phyloP scores from a whole-genome alignment of 768 basidiomycete species.

The Exsudoporus frostii region DNA sequence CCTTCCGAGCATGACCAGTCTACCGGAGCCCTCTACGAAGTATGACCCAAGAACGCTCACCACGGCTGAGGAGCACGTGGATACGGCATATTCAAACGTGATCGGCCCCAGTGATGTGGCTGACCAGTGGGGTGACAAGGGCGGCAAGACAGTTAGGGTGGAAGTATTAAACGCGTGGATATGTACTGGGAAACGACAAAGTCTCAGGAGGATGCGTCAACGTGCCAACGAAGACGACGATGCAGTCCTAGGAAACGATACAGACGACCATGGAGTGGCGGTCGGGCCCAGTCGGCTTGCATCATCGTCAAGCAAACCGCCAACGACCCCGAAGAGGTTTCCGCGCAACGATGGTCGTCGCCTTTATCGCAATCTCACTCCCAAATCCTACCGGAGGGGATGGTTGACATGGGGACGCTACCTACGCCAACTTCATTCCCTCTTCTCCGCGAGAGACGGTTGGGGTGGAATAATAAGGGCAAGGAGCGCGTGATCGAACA shows the following conservation, averaged over 20 bases:
- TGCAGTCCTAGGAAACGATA: background rate
- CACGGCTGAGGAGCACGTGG: constrained; percentile 31
- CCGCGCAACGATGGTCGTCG: constrained; percentile 29
- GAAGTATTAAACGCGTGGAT: constrained; percentile 45
- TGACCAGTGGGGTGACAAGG: constrained; percentile 53
- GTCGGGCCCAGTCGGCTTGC: background rate
- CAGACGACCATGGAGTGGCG: background rate
- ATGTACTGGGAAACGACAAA: constrained; percentile 30
- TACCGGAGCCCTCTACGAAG: constrained; percentile 22
- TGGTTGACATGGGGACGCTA: constrained; percentile 4
- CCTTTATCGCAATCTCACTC: constrained; percentile 14
- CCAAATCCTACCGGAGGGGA: background rate
- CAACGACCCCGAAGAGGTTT: background rate
- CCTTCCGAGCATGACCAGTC: constrained; percentile 8
- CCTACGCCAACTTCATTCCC: constrained; percentile 30
- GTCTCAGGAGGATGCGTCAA: constrained; percentile 32
- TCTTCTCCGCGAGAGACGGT: background rate
- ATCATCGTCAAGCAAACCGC: no score
- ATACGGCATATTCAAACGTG: constrained; percentile 63
- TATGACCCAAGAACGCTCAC: background rate
- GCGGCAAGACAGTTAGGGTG: constrained; percentile 42
- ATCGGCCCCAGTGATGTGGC: constrained; percentile 54
- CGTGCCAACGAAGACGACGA: constrained; percentile 14
- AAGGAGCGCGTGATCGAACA: constrained; percentile 5
- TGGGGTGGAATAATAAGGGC: background rate